Evolutionary conservation across 176 grass and related monocot genomes (phyloP).

Genomic region (Bolboschoenus planiculmis): DNA sequence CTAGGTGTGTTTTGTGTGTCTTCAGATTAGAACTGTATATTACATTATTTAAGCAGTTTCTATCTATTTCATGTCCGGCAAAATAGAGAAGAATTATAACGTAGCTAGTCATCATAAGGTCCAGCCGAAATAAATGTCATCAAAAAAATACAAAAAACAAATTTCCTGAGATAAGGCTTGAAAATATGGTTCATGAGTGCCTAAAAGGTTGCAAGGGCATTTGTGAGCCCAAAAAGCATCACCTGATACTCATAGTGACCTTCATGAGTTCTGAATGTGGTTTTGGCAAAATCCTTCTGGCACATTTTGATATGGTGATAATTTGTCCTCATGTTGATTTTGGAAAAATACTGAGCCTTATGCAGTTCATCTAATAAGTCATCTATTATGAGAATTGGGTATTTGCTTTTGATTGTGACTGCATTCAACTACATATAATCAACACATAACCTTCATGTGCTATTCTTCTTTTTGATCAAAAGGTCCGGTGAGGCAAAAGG

Average conservation of each 20-base stretch:
- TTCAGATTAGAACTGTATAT: not conserved
- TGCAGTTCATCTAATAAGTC: not conserved
- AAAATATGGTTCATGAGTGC: not conserved
- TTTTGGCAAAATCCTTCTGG: not conserved
- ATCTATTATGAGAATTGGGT: not conserved
- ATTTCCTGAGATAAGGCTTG: not conserved
- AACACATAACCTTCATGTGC: not conserved
- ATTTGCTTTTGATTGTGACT: not conserved
- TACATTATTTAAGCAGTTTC: too few species aligned
- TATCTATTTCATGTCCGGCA: too few species aligned
- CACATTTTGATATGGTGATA: not conserved
- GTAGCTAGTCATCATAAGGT: not conserved
- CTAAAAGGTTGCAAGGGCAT: not conserved
- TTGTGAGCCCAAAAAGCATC: not conserved
- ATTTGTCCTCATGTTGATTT: not conserved
- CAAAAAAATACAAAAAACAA: not conserved
- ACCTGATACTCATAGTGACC: not conserved
- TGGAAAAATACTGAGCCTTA: not conserved
- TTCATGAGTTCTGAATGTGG: too few species aligned
- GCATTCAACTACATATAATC: not conserved
- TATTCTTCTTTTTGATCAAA: not conserved
- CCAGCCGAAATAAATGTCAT: not conserved
- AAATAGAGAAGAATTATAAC: too few species aligned
- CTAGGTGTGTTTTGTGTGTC: not conserved
- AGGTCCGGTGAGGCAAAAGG: not conserved